These are phyloP conservation scores for Golubevia sp. DNA, from an alignment of 1,284 basidiomycete species.

Conservation along the genomic window DNA sequence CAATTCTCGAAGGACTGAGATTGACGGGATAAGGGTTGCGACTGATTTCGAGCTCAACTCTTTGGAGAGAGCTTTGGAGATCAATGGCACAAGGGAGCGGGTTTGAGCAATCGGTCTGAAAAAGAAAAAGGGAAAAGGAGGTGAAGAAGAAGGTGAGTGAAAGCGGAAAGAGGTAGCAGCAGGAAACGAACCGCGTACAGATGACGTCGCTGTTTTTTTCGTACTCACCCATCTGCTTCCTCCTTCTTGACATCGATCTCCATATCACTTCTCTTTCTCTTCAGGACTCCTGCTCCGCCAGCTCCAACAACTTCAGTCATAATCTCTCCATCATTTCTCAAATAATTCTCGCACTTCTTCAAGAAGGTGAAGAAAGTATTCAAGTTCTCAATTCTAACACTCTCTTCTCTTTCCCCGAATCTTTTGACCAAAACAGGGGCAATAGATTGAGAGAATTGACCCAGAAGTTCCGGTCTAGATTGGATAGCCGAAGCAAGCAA, in stretches of 20 bases:
- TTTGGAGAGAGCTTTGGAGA: conserved; percentile 80
- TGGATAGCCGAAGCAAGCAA: conserved; percentile 80
- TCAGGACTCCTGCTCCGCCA: conserved; percentile 47
- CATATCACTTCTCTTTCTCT: conserved; percentile 56
- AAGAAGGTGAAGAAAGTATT: conserved; percentile 80
- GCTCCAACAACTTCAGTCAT: conserved; percentile 70
- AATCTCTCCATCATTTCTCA: conserved; percentile 62
- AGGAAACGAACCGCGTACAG: conserved; percentile 5
- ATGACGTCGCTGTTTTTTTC: conserved; percentile 14
- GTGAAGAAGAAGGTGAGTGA: not conserved
- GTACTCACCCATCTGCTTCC: conserved; percentile 31
- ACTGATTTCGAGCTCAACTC: conserved; percentile 85
- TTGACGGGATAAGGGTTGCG: conserved; percentile 81
- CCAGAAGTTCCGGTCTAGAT: conserved; percentile 83
- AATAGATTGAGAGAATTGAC: conserved; percentile 78
- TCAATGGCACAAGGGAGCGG: conserved; percentile 72
- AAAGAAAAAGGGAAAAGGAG: conserved; percentile 12
- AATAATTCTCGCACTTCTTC: conserved; percentile 72
- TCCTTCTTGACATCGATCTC: conserved; percentile 30
- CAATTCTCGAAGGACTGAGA: conserved; percentile 76
- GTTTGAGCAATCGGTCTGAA: conserved; percentile 65
- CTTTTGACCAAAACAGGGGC: conserved; percentile 85
- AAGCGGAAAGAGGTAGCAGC: not conserved
- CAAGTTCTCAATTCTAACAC: conserved; percentile 92
- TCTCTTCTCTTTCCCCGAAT: conserved; percentile 93